phyloP scores from a whole-genome alignment of 148 eudicot genomes.

The Nepenthes gracilis region DNA sequence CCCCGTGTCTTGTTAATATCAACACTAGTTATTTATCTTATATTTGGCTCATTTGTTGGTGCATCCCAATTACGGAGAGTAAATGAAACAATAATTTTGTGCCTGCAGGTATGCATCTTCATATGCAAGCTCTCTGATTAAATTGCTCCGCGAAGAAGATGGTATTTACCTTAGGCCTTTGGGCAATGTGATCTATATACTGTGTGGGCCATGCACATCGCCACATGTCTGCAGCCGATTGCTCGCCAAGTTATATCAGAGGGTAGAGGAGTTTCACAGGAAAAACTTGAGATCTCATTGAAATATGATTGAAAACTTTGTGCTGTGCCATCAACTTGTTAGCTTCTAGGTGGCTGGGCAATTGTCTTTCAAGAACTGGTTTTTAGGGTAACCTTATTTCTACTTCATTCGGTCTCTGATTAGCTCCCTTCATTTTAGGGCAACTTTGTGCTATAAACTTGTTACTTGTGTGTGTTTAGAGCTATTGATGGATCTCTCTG shows the following conservation, averaged over 20 bases:
- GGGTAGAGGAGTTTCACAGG: constrained; percentile 63
- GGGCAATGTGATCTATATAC: constrained; percentile 85
- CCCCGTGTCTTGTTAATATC: neutral
- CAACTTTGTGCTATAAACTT: no score
- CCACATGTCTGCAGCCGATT: constrained; percentile 39
- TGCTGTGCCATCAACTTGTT: no score
- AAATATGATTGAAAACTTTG: no score
- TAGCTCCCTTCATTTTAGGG: no score
- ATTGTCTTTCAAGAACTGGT: no score
- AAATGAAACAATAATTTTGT: neutral
- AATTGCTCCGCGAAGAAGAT: constrained; percentile 63
- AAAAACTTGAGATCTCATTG: constrained; percentile 3
- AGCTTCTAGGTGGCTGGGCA: no score
- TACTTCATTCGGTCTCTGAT: no score
- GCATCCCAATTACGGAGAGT: neutral
- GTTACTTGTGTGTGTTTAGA: no score
- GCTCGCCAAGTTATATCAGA: constrained; percentile 33
- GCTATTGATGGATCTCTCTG: no score
- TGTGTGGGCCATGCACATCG: constrained; percentile 88
- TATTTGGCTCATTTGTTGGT: neutral
- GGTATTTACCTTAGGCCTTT: constrained; percentile 80
- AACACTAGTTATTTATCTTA: neutral
- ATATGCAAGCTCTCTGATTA: constrained; percentile 48
- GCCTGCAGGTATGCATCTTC: constrained; percentile 65
- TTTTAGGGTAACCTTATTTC: no score